Conservation (phyloP, 768 basidiomycete genomes). For the Dioszegia crocea region DNA sequence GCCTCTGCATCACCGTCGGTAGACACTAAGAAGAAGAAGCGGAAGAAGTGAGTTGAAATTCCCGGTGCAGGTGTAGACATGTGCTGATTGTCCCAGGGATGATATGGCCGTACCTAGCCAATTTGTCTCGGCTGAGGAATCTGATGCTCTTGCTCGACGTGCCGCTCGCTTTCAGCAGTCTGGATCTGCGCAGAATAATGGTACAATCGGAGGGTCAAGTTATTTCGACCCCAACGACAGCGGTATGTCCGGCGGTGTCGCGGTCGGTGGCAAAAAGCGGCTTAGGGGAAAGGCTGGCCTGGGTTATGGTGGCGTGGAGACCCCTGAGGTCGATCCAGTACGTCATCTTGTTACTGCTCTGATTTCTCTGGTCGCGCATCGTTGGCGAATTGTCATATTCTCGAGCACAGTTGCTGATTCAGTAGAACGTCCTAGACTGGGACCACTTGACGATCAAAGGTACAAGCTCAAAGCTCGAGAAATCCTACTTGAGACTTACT, state of each 20-base stretch:
- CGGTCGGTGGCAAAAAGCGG: conserved; percentile 32
- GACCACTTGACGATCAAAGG: conserved; percentile 93
- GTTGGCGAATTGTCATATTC: too few species aligned
- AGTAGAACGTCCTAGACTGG: conserved; percentile 92
- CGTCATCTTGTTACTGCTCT: conserved; percentile 14
- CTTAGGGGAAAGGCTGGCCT: conserved; percentile 35
- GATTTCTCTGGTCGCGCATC: conserved; percentile 6
- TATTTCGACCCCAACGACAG: conserved; percentile 28
- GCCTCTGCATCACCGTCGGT: conserved; percentile 60
- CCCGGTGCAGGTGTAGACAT: too few species aligned
- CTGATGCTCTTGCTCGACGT: conserved; percentile 54
- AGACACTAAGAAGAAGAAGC: conserved; percentile 29
- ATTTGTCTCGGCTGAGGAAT: conserved; percentile 38
- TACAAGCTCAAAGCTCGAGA: conserved; percentile 81
- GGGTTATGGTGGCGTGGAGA: conserved; percentile 41
- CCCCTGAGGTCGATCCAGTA: conserved; percentile 48
- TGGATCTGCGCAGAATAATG: conserved; percentile 57
- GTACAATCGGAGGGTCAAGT: not conserved
- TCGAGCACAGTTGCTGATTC: not conserved
- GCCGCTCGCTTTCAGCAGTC: conserved; percentile 70
- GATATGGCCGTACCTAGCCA: conserved; percentile 17
- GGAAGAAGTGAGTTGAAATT: conserved; percentile 31
- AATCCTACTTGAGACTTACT: conserved; percentile 90
- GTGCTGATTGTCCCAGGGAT: not conserved
- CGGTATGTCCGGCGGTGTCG: conserved; percentile 14